phyloP scores from a whole-genome alignment of 495 filamentous ascomycete species.

The Patellaria atrata region DNA sequence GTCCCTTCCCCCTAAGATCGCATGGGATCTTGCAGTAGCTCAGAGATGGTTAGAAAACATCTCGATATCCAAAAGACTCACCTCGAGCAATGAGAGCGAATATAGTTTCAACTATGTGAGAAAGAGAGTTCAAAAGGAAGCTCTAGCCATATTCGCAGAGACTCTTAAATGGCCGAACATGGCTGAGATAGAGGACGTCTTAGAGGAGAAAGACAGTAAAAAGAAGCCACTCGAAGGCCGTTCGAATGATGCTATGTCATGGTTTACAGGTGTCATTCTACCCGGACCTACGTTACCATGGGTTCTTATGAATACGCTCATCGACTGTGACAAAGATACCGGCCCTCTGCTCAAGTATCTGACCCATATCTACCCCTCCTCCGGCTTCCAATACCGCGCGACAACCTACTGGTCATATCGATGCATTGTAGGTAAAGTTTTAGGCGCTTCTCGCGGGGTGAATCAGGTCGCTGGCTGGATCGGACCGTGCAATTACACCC shows the following conservation, averaged over 20 bases:
- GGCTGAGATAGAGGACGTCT: constrained; percentile 39
- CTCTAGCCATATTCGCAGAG: constrained; percentile 48
- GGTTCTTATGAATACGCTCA: constrained; percentile 56
- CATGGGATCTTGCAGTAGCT: constrained; percentile 54
- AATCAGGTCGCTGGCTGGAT: constrained; percentile 40
- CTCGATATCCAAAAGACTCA: constrained; percentile 37
- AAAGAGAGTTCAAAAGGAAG: constrained; percentile 49
- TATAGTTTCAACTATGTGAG: constrained; percentile 40
- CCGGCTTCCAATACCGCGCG: constrained; percentile 57
- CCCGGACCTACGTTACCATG: constrained; percentile 56
- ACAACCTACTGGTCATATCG: constrained; percentile 56
- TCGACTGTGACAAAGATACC: constrained; percentile 53
- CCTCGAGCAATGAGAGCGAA: constrained; percentile 29
- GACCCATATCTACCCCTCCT: constrained; percentile 43
- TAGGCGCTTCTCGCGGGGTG: constrained; percentile 32
- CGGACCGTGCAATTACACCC: constrained; percentile 47
- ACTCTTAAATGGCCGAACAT: constrained; percentile 64
- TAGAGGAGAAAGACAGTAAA: constrained; percentile 41
- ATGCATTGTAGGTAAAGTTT: constrained; percentile 58
- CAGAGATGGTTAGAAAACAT: constrained; percentile 54
- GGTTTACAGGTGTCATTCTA: constrained; percentile 54
- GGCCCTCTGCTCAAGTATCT: constrained; percentile 44
- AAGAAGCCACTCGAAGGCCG: constrained; percentile 40
- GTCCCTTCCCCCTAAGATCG: constrained; percentile 49
- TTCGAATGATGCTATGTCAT: constrained; percentile 53